Evolutionary conservation across 176 grass and related monocot species (phyloP), one percentile per base, ranked within the genome.

Genomic region (Oryza longistaminata): DNA sequence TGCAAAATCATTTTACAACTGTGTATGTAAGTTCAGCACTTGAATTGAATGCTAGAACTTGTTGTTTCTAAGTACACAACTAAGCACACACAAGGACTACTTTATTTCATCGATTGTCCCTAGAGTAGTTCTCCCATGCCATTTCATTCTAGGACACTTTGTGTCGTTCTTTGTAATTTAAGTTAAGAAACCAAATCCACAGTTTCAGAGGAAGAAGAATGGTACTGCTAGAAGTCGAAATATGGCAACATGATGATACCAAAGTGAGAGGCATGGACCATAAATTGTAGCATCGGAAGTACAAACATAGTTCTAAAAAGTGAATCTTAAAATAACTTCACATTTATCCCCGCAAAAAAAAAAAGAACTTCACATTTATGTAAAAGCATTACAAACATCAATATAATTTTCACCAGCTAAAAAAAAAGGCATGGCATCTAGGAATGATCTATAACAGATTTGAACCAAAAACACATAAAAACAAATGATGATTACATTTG

Each of bases 231-330:
- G 39, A 45, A 72, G 40, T 25, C 39, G 11, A 72, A 42, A 25
- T 25, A 25, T 72, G 11, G 0, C 39, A 45, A 44, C 37, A 45
- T 14, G 39, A 72, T 45, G 5, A 71, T 44, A 40, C 9, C 37
- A 43, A 37, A 13, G 6, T 71, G 69, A 39, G 72, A 39, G 70
- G 8, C 53, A 44, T 67, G 33, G 19, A 66, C 26, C 9, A 75
- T 77, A 35, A 31, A 76, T 58, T 46, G 17, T 85, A 65, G 31
- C 48, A 48, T 69, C 9, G 74, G 37, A 64, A 66, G 33, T 29
- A 53, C 70, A 81, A 9, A 14, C 11, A 71, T 52, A 50, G 31
- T 78, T 87, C 65, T 35, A 64, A 72, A 58, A 1, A 45, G 13
- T 17, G 34, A 68, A 40, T 45, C 66, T 79, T 31, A 4, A 6